Percentiles rank a stretch among this genome's conserved stretches.
Conservation (phyloP, 495 filamentous ascomycete genomes). For the Aspergillus leporis region DNA sequence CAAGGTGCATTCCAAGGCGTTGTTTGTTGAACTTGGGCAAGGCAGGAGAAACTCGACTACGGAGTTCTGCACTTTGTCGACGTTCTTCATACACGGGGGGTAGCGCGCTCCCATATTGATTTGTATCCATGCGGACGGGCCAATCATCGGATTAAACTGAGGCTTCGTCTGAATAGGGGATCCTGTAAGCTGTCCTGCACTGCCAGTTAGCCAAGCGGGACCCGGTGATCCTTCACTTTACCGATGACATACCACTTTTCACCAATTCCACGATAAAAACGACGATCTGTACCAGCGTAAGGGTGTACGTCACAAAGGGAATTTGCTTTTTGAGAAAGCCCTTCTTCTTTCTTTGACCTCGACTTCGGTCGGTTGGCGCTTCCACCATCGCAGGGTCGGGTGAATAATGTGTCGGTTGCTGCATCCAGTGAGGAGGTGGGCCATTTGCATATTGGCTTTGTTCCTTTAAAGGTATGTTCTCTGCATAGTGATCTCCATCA, state of each 20-base stretch:
- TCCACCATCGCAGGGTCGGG: constrained; percentile 33
- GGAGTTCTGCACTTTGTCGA: constrained; percentile 61
- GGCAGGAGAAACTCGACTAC: constrained; percentile 58
- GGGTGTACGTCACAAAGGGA: constrained; percentile 78
- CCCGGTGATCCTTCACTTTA: not conserved
- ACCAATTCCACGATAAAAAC: constrained; percentile 93
- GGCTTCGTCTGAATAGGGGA: constrained; percentile 85
- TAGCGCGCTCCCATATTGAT: constrained; percentile 97
- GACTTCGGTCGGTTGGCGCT: constrained; percentile 15
- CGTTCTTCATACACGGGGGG: constrained; percentile 90
- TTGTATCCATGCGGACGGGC: constrained; percentile 82
- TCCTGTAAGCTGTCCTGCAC: constrained; percentile 40
- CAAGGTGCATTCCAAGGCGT: constrained; percentile 62
- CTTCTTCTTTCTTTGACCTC: constrained; percentile 31
- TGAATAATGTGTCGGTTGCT: constrained; percentile 44
- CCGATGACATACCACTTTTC: constrained; percentile 64
- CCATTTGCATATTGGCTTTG: constrained; percentile 34
- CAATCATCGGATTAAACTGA: constrained; percentile 93
- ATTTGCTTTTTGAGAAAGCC: constrained; percentile 62
- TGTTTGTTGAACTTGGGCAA: constrained; percentile 74
- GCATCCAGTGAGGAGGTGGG: constrained; percentile 36
- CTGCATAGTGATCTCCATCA: constrained; percentile 48
- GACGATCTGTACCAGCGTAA: constrained; percentile 73
- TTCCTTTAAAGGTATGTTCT: constrained; percentile 52
- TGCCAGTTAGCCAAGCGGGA: constrained; percentile 15